Conservation (phyloP, 2,329 filamentous ascomycete species). For the Colletotrichum sp. region DNA sequence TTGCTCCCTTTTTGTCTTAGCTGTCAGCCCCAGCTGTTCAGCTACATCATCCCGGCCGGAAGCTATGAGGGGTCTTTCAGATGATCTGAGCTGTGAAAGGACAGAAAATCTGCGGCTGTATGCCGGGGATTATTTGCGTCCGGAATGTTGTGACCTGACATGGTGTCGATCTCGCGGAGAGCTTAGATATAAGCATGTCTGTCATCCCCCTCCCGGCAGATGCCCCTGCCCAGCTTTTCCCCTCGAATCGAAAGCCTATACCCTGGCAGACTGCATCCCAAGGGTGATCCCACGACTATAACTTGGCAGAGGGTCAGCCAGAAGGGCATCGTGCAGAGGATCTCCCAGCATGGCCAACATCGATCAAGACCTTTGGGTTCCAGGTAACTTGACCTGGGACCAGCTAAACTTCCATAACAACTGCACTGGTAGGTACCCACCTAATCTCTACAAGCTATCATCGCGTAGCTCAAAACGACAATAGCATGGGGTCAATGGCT, state of each 20-base stretch:
- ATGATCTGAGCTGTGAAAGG: neutral
- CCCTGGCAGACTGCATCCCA: neutral
- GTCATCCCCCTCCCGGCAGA: neutral
- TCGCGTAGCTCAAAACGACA: neutral
- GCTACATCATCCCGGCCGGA: neutral
- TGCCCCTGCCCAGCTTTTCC: neutral
- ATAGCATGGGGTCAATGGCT: constrained; percentile 9
- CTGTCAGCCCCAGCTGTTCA: constrained; percentile 7
- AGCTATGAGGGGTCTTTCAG: neutral
- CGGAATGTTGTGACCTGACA: neutral
- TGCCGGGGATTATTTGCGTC: neutral
- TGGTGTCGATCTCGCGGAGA: neutral
- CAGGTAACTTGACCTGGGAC: constrained; percentile 13
- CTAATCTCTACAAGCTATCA: neutral
- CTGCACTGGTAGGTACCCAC: neutral
- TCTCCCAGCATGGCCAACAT: neutral
- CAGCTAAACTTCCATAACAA: constrained; percentile 13
- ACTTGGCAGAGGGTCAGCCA: neutral
- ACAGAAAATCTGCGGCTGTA: neutral
- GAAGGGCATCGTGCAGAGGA: neutral
- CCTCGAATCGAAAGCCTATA: neutral
- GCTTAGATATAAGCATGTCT: neutral
- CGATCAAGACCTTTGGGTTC: constrained; percentile 6
- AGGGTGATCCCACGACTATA: neutral
- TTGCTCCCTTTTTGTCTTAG: neutral